Evolutionary conservation across 2,329 filamentous ascomycete species (phyloP), one percentile per base, ranked within the genome.

Genomic region (Colletotrichum neosansevieriae): DNA sequence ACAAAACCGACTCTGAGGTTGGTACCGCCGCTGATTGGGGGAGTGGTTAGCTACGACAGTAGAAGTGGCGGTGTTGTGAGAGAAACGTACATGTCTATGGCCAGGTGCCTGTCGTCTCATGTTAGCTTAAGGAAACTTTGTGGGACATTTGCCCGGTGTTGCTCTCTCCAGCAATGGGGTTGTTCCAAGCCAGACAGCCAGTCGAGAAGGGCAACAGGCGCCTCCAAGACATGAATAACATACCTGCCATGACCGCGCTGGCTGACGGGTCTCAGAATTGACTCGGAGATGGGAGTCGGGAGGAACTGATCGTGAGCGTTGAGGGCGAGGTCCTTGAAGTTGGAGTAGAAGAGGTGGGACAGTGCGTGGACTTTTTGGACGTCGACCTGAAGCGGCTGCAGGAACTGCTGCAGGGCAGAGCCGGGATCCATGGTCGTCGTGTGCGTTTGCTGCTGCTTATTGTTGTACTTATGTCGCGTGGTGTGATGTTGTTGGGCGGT

Each of bases 1-100:
- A 92, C 83, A 71, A 92, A 91, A 34, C 88, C 90, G 32, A 91
- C 90, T 74, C 90, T 83, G 49, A 92, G 80, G 72, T 92, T 92
- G 7, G 89, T 90, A 7, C 90, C 90, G 70, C 90, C 90, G 71
- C 89, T 89, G 73, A 73, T 38, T 38, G 71, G 19, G 19, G n/a
- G 7, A 29, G 29, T 7, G 36, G 40, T 67, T 47, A 67, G 65
- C 50, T 15, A 17, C 10, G n/a, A 24, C 17, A 17, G 6, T n/a
- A 6, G 15, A 9, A 11, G n/a, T 29, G 5, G 32, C n/a, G 40
- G 34, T 17, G 54, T 12, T 45, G 24, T 36, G 17, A 50, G 72
- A 29, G 29, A 29, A 73, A 73, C 86, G 84, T 79, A 91, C 90
- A 89, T 90, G 79, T 89, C 91, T 79, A 89, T 90, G 66, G 84